Conservation (phyloP, 1,284 basidiomycete species). For the Trichosporon coremiiforme region DNA sequence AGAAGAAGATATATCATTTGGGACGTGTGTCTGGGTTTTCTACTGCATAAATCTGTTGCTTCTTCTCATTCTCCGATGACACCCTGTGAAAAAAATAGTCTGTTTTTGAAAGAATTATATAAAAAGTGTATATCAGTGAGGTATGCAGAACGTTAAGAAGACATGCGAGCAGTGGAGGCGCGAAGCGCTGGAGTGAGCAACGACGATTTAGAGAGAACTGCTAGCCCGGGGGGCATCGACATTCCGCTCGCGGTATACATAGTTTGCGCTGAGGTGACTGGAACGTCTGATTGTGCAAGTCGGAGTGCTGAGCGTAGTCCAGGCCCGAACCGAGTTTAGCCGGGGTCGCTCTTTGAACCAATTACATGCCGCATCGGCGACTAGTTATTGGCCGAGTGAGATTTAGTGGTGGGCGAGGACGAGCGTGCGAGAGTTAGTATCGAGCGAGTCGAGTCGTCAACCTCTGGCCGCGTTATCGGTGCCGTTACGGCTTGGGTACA, state of each 20-base stretch:
- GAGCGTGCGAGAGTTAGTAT: background rate
- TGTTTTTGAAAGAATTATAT: background rate
- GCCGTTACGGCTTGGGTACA: too few relatives aligned
- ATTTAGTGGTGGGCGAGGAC: background rate
- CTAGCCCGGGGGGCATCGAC: too few relatives aligned
- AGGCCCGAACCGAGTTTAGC: too few relatives aligned
- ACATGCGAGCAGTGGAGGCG: background rate
- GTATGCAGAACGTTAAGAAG: background rate
- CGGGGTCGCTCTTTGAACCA: background rate
- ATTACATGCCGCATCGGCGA: background rate
- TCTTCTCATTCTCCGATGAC: constrained; percentile 17
- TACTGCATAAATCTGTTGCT: constrained; percentile 5
- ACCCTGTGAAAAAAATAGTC: constrained; percentile 16
- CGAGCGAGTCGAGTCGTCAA: background rate
- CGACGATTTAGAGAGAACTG: too few relatives aligned
- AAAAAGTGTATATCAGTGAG: constrained; percentile 1
- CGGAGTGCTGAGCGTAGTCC: background rate
- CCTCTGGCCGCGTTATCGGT: too few relatives aligned
- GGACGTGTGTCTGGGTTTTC: constrained; percentile 10
- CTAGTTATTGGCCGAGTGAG: background rate
- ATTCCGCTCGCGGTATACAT: too few relatives aligned
- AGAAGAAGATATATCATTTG: background rate
- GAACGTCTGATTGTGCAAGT: background rate
- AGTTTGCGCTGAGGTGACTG: background rate
- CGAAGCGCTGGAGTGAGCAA: too few relatives aligned